Conservation (phyloP, 1,139 yeast species). For the Torulaspora pretoriensis region DNA sequence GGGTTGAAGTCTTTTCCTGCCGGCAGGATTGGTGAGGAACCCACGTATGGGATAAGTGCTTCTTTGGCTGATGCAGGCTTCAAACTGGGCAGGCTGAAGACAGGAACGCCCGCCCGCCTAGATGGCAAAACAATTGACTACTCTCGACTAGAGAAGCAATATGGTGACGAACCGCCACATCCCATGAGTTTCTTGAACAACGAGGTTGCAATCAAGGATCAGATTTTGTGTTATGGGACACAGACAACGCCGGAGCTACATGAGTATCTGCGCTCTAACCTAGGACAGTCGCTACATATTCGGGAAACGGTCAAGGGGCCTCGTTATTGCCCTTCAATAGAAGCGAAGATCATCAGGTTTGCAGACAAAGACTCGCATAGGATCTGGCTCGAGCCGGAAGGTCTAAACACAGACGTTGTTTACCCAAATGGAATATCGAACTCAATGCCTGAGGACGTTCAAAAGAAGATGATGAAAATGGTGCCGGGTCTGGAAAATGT, state of each 20-base stretch:
- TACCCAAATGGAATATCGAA: constrained; percentile 97
- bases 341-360: constrained; percentile 80
- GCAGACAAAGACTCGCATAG: constrained; percentile 70
- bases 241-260: constrained; percentile 74
- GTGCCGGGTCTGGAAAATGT: constrained; percentile 91
- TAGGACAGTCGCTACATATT: constrained; percentile 83
- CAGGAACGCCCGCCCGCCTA: constrained; percentile 95
- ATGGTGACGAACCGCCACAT: constrained; percentile 73
- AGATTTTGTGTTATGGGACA: constrained; percentile 73
- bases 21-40: constrained; percentile 89
- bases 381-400: constrained; percentile 97
- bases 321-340: constrained; percentile 94
- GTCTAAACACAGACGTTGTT: constrained; percentile 73
- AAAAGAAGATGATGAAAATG: constrained; percentile 63
- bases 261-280: constrained; percentile 59
- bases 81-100: constrained; percentile 80
- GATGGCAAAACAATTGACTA: constrained; percentile 70
- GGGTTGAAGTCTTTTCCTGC: constrained; percentile 79
- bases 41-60: constrained; percentile 82
- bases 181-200: constrained; percentile 91
- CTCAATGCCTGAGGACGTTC: constrained; percentile 95
- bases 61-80: constrained; percentile 78
- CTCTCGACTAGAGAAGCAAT: constrained; percentile 54
- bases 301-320: constrained; percentile 96
- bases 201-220: constrained; percentile 54